Evolutionary conservation across 257 asterid genomes (phyloP), one percentile per base, ranked within the genome.

Genomic region (Salvia miltiorrhiza): DNA sequence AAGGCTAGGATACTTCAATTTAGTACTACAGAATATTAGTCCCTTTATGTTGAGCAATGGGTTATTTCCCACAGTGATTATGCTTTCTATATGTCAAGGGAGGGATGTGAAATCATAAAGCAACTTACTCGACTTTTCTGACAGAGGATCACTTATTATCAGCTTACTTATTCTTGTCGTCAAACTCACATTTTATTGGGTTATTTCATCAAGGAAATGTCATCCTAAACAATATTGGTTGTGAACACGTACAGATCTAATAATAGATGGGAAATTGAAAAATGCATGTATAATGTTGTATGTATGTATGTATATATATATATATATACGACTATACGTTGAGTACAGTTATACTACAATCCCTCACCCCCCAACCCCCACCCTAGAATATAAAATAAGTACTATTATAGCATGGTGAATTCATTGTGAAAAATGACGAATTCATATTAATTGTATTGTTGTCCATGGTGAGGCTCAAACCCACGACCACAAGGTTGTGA

Each of bases 191-290:
- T 30, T 37, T 30, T 35, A 62, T 39, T 21, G 24, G 59, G 35
- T 55, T 69, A 69, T 67, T 30, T 52, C 72, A 69, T 59, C 37
- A 65, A 49, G 20, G 35, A 71, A 71, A 61, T 7, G 65, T 24
- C 58, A 56, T 28, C 24, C 52, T 6, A 47, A 63, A n/a, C 43
- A 32, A 57, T 7, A 65, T 61, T 43, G 50, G 50, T 19, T 37
- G 70, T 40, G 57, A 56, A 64, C 59, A 55, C 24, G 14, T 53
- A 70, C 56, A 37, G 57, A 63, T 41, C 66, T 71, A 39, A 55
- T 50, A 43, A 56, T 58, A 53, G 73, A 57, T 26, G 19, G 37
- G 66, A 58, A 19, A 47, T n/a, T n/a, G n/a, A 21, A 24, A 7
- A 35, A 30, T 30, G 35, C 35, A 30, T 30, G 35, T 30, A 30